Percentiles rank a stretch among this genome's conserved stretches.
Evolutionary conservation across 1,284 basidiomycete genomes (phyloP).

Genomic region (Puccinia coronata): DNA sequence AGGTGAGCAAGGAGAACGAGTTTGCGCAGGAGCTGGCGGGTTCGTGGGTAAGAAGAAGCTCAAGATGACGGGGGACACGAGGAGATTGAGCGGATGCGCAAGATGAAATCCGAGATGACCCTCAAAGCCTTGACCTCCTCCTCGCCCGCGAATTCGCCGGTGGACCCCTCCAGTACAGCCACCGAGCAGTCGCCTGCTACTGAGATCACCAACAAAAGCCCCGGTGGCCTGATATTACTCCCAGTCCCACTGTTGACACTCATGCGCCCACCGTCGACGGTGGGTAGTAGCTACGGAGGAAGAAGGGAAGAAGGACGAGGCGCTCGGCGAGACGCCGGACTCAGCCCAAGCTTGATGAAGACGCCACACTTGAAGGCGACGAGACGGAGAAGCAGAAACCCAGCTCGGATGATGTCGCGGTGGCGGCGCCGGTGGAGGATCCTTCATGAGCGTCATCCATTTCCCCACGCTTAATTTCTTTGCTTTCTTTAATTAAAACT

Average conservation of each 20-base stretch:
- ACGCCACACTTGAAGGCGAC: not conserved
- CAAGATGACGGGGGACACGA: constrained; percentile 90
- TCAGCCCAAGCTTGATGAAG: not conserved
- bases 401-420: not conserved
- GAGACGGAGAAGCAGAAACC: not conserved
- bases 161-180: not conserved
- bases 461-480: no score
- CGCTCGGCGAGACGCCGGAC: not conserved
- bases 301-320: not conserved
- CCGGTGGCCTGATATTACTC: not conserved
- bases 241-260: not conserved
- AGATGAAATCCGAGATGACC: constrained; percentile 76
- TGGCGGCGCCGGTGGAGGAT: not conserved
- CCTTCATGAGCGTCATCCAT: not conserved
- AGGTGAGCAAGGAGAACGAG: constrained; percentile 63
- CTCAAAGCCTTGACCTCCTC: constrained; percentile 71
- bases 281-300: no score
- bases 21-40: constrained; percentile 77
- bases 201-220: not conserved
- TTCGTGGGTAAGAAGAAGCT: constrained; percentile 82
- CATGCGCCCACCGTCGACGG: no score
- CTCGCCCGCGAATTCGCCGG: not conserved
- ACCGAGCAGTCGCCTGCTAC: not conserved
- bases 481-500: not conserved
- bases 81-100: constrained; percentile 80